Evolutionary conservation across 768 basidiomycete species (phyloP).

Genomic region (Chiua virens): DNA sequence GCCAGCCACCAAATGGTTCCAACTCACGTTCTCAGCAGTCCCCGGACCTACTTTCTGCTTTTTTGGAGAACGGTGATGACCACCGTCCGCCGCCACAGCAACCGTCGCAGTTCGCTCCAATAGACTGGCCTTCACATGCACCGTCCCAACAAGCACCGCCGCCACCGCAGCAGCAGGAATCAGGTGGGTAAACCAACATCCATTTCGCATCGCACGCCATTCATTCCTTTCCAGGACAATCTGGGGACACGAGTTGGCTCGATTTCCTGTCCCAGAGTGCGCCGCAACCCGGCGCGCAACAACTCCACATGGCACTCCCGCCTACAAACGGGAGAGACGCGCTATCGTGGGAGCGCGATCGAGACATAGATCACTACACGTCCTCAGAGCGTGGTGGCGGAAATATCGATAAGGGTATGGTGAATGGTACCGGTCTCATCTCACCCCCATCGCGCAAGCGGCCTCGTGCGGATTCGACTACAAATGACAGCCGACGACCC

Average conservation of each 20-base stretch:
- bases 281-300: conserved; percentile 25
- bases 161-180: conserved; percentile 24
- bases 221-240: conserved; percentile 17
- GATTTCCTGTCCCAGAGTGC: conserved; percentile 32
- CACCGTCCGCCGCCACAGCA: conserved; percentile 22
- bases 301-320: conserved; percentile 31
- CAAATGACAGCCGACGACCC: conserved; percentile 18
- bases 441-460: conserved; percentile 31
- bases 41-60: conserved; percentile 29
- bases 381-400: conserved; percentile 28
- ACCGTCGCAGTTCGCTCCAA: conserved; percentile 23
- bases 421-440: conserved; percentile 17
- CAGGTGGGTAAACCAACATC: conserved; percentile 13
- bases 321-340: conserved; percentile 24
- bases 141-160: conserved; percentile 23
- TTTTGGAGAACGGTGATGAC: conserved; percentile 30
- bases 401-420: conserved; percentile 16
- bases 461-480: conserved; percentile 22
- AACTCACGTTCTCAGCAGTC: conserved; percentile 25
- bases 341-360: conserved; percentile 34
- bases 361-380: conserved; percentile 28
- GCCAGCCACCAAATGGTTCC: conserved; percentile 16
- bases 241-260: conserved; percentile 34
- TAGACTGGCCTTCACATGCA: conserved; percentile 37
- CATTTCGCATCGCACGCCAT: background rate